Percentiles rank a stretch among this genome's conserved stretches.
These are phyloP conservation scores for Saccharomycopsis sp. DNA, from an alignment of 805 yeast species.

Conservation along the genomic window DNA sequence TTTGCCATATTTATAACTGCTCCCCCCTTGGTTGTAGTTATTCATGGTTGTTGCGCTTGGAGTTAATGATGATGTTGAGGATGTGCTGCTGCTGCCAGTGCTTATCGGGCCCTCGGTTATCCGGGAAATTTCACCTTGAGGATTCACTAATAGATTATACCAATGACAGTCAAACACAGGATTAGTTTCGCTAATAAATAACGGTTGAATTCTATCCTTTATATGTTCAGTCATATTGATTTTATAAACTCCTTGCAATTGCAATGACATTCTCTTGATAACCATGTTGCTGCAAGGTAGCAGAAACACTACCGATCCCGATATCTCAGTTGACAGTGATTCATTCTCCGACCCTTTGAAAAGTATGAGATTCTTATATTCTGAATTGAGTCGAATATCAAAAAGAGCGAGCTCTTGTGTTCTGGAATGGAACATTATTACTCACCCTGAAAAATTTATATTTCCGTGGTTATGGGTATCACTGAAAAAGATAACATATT, in stretches of 20 bases:
- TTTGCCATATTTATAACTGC: background rate
- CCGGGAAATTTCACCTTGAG: constrained; percentile 27
- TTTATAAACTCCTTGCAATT: constrained; percentile 55
- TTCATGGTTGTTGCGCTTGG: background rate
- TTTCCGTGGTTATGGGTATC: too few relatives aligned
- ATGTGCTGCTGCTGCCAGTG: background rate
- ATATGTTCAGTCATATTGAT: constrained; percentile 48
- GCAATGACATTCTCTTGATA: constrained; percentile 53
- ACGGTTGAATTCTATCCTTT: constrained; percentile 28
- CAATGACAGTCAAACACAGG: constrained; percentile 65
- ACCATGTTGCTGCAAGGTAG: constrained; percentile 47
- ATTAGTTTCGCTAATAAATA: constrained; percentile 43
- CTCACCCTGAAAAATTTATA: too few relatives aligned
- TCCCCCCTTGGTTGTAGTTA: background rate
- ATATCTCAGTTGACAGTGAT: constrained; percentile 64
- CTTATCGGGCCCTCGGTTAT: background rate
- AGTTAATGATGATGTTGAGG: background rate
- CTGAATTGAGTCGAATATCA: constrained; percentile 27
- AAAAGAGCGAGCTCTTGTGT: constrained; percentile 8
- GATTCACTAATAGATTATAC: constrained; percentile 44
- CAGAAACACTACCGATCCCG: constrained; percentile 69
- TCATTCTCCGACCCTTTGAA: constrained; percentile 71
- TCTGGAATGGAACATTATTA: constrained; percentile 5
- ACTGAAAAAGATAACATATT: too few relatives aligned
- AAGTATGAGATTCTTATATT: constrained; percentile 56